These are phyloP conservation scores for Neoascochyta sp. DNA, from an alignment of 2,329 filamentous ascomycete genomes.

Conservation along the genomic window DNA sequence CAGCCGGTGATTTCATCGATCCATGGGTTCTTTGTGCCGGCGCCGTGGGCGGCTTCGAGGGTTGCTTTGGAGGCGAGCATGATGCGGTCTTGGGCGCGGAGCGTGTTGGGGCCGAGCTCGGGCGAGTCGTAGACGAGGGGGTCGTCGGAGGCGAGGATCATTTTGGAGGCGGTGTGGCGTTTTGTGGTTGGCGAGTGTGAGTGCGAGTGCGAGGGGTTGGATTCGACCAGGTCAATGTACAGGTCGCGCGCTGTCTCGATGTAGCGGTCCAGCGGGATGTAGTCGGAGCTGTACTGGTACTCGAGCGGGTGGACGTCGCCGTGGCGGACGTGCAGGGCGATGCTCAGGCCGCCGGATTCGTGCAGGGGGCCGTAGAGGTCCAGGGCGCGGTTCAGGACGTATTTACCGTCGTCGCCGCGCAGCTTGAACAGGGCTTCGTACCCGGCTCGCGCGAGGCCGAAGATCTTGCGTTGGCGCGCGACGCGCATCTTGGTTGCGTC, in stretches of 20 bases:
- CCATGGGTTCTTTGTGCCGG: constrained; percentile 52
- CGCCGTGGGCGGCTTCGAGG: constrained; percentile 40
- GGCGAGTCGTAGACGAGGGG: constrained; percentile 66
- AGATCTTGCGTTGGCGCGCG: constrained; percentile 59
- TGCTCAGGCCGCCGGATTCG: constrained; percentile 50
- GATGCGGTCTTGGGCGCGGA: constrained; percentile 71
- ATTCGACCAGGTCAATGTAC: constrained; percentile 49
- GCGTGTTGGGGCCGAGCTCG: constrained; percentile 54
- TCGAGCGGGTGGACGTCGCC: constrained; percentile 76
- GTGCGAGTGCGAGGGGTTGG: constrained; percentile 32
- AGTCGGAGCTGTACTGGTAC: constrained; percentile 71
- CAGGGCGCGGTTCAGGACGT: constrained; percentile 58
- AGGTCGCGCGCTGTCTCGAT: constrained; percentile 54
- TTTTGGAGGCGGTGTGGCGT: constrained; percentile 34
- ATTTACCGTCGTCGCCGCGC: constrained; percentile 60
- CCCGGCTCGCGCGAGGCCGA: constrained; percentile 63
- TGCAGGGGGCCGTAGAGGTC: constrained; percentile 52
- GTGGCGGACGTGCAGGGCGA: constrained; percentile 76
- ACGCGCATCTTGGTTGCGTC: constrained; percentile 49
- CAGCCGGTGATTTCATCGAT: constrained; percentile 76
- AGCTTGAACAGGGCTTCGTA: constrained; percentile 74
- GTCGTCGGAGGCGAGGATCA: constrained; percentile 77
- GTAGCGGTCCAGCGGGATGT: constrained; percentile 71
- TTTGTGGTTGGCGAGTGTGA: constrained; percentile 17
- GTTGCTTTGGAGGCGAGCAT: constrained; percentile 64